phyloP scores from a whole-genome alignment of 75 land plant species.

The Isoetes taiwanensis region DNA sequence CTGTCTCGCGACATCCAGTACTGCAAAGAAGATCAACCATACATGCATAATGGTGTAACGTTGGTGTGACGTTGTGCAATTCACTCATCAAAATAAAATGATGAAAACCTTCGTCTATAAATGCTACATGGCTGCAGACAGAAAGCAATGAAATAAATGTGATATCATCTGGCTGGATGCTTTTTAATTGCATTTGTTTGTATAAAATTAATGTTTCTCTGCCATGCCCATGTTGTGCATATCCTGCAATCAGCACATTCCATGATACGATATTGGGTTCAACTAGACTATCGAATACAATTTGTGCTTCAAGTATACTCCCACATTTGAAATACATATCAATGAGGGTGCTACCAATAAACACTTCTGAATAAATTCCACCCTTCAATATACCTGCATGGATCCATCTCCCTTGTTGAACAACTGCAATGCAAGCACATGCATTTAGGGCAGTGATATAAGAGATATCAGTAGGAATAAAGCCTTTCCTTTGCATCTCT shows the following conservation, averaged over 20 bases:
- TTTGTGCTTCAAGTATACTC: conserved; percentile 13
- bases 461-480: conserved; percentile 26
- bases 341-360: conserved; percentile 32
- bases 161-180: no score
- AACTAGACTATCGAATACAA: conserved; percentile 34
- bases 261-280: conserved; percentile 37
- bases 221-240: no score
- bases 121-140: no score
- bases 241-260: conserved; percentile 42
- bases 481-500: conserved; percentile 23
- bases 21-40: no score
- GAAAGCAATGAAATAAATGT: no score
- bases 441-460: conserved; percentile 38
- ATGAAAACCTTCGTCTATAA: no score
- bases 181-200: no score
- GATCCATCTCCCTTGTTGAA: conserved; percentile 15
- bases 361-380: conserved; percentile 24
- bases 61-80: no score
- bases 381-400: conserved; percentile 23
- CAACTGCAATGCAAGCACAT: conserved; percentile 27
- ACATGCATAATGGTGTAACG: no score
- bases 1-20: no score
- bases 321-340: conserved; percentile 40
- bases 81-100: no score
- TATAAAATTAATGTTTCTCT: no score